Base-by-base conservation (phyloP, 345 rosid species). In the Clausena lansium region DNA sequence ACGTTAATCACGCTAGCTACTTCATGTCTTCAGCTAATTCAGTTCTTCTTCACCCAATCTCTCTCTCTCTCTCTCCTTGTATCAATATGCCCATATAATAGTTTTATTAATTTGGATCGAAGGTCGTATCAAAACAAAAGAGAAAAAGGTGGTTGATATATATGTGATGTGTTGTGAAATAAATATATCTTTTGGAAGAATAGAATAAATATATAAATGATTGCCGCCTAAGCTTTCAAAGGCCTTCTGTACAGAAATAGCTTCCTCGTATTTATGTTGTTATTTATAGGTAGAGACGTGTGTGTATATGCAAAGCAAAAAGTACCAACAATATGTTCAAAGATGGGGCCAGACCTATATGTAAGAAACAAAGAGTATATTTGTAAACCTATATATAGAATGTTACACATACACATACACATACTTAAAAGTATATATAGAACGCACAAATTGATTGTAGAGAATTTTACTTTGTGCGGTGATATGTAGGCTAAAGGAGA, bases 1-100 rank as follows among this genome's bases (percentile, higher is more conserved):
- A 87, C 90, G 90, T 79, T 87, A 85, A 79, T 87, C 89, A 81
- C 81, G 50, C 50, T 45, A 45, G 89, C 85, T 75, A 57, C 78
- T 64, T 82, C 83, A 68, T 75, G 65, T 54, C 62, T 69, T 60
- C 57, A 52, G 27, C 24, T 81, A 69, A 39, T 28, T 54, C 60
- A 13, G 50, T 45, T 63, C 66, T 66, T 39, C 79, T 76, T 38
- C 30, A 6, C 7, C 70, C 73, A 66, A 78, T 75, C 83, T 57
- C 33, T 17, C 65, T 32, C 65, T 71, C 69, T 28, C 77, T 59
- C 74, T 38, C 45, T 75, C 28, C 47, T 45, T 45, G 50, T 45
- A 45, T 13, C 50, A 11, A 45, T 45, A 45, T 45, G 50, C 13
- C 22, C 57, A 15, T 52, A 1, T 17, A 52, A 19, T 52, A 19